Base-by-base conservation (phyloP, 177 flowering plant genomes). In the Telopea speciosissima region DNA sequence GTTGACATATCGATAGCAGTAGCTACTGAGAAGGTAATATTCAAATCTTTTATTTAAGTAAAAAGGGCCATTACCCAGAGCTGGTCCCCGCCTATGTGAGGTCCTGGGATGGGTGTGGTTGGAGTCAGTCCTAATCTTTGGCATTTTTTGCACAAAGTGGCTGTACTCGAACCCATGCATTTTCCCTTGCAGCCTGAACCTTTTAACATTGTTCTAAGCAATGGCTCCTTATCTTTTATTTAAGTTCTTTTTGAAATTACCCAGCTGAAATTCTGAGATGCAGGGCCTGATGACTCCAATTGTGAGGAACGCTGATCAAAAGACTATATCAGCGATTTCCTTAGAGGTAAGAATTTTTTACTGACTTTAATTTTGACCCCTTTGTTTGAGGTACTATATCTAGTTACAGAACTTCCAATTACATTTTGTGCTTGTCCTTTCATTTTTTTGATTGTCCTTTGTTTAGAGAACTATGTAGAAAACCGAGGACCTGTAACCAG, bases 241-340 rank as follows among this genome's bases (percentile, higher is more conserved):
- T 36, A 36, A 36, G 40, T 36, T 5, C 1, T 52, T 52, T 52
- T 60, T 59, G 56, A 24, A 49, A 45, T 16, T 69, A 60, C n/a
- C 36, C 19, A 44, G 40, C 8, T 66, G 31, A 49, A 58, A 69
- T 58, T 75, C 42, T 59, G 24, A 59, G 14, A 66, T 78, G 44
- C 87, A 95, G 99, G 99, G 99, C 12, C 84, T 95, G 85, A 89
- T 95, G 98, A 95, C 99, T 78, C 99, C 98, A 59, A 90, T 95
- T 21, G 76, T 95, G 26, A 90, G 85, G 79, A 91, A 93, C 78
- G 96, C 96, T 44, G 98, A 95, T 83, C 96, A 91, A 78, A 95
- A 95, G 83, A 81, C 92, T 68, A 84, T 95, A 73, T 89, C 89
- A 28, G 67, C 96, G 24, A 95, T 95, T 70, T 93, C 99, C 66